phyloP scores from a whole-genome alignment of 2,329 filamentous ascomycete species.

The Paecilomyces dactylethromorphus region DNA sequence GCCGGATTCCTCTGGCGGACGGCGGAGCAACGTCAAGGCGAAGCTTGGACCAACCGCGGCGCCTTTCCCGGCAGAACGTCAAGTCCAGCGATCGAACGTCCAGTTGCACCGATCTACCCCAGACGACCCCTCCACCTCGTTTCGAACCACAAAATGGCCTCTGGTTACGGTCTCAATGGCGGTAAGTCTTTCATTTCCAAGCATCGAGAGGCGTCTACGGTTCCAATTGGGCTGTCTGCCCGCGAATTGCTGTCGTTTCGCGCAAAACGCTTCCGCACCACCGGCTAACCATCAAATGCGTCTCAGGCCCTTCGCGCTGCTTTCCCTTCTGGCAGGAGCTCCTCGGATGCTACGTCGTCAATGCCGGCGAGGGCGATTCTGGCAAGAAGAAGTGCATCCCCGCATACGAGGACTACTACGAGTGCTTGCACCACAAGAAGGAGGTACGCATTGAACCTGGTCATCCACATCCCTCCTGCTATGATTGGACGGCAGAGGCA shows the following conservation, averaged over 20 bases:
- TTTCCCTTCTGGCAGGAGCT: constrained; percentile 99
- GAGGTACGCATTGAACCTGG: constrained; percentile 59
- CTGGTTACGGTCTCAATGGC: constrained; percentile 49
- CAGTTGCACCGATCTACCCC: constrained; percentile 13
- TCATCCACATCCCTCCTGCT: constrained; percentile 5
- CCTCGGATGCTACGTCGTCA: constrained; percentile 95
- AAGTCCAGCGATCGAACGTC: constrained; percentile 12
- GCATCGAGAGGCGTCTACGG: not conserved
- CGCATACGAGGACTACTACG: constrained; percentile 92
- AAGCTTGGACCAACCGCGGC: constrained; percentile 16
- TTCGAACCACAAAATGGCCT: constrained; percentile 37
- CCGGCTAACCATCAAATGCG: constrained; percentile 16
- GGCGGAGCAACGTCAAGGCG: constrained; percentile 1
- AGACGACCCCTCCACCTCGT: constrained; percentile 11
- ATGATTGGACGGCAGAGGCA: not conserved
- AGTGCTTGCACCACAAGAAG: constrained; percentile 98
- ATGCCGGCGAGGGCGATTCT: constrained; percentile 71
- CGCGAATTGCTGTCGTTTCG: constrained; percentile 11
- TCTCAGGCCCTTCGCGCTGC: constrained; percentile 67
- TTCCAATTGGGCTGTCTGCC: constrained; percentile 8
- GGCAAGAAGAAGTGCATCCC: constrained; percentile 84
- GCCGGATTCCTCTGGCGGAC: constrained; percentile 1
- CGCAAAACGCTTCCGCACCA: constrained; percentile 8
- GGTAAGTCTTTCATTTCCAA: constrained; percentile 30
- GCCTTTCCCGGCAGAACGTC: constrained; percentile 13